Evolutionary conservation across 306 rosid species (phyloP).

Genomic region (Sphenostylis stenocarpa): DNA sequence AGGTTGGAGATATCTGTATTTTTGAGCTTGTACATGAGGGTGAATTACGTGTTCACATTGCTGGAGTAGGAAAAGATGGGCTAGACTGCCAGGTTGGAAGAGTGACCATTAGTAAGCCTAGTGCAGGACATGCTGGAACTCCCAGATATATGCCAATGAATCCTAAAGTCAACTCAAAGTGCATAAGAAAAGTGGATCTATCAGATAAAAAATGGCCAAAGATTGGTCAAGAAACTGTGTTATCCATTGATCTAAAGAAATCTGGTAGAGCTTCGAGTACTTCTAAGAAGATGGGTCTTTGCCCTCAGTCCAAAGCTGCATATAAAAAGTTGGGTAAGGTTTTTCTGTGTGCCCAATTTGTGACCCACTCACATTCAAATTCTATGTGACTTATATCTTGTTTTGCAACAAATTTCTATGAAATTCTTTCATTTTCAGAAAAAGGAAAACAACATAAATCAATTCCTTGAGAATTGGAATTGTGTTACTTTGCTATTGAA

Average conservation of each 20-base stretch:
- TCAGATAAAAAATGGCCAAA: constrained; percentile 54
- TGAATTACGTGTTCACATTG: constrained; percentile 73
- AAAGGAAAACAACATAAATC: not conserved
- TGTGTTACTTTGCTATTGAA: not conserved
- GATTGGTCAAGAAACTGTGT: constrained; percentile 52
- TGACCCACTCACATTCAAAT: constrained; percentile 4
- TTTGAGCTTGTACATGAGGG: constrained; percentile 81
- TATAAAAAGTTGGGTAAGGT: constrained; percentile 72
- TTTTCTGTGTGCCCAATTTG: constrained; percentile 21
- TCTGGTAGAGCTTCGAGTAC: constrained; percentile 53
- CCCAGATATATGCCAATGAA: constrained; percentile 51
- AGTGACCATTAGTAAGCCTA: constrained; percentile 38
- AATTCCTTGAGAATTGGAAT: constrained; percentile 19
- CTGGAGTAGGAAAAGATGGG: constrained; percentile 57
- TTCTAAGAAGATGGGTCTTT: constrained; percentile 48
- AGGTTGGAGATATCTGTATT: constrained; percentile 80
- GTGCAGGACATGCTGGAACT: constrained; percentile 48
- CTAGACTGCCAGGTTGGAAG: constrained; percentile 59
- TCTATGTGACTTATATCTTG: not conserved
- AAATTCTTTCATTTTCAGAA: constrained; percentile 1
- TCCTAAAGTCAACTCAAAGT: constrained; percentile 52
- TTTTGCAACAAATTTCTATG: constrained; percentile 23
- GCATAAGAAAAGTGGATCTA: constrained; percentile 48
- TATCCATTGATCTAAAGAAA: constrained; percentile 58
- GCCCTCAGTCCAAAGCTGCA: constrained; percentile 58